These are phyloP conservation scores for Akebia trifoliata DNA, from an alignment of 164 flowering plant species.

Conservation along the genomic window DNA sequence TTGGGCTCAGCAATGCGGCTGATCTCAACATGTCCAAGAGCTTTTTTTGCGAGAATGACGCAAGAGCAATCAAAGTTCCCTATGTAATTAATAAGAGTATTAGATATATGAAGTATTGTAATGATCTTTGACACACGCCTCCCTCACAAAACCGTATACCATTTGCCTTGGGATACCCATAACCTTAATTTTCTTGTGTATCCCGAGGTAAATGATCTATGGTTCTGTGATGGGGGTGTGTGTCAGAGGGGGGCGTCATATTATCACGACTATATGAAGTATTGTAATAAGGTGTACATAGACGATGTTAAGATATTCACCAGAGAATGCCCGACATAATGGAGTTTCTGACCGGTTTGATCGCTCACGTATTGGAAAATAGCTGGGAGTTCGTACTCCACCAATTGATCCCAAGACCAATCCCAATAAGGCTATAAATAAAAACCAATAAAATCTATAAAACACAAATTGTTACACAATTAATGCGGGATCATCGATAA, in stretches of 20 bases:
- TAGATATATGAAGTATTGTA: too few relatives aligned
- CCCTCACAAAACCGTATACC: too few relatives aligned
- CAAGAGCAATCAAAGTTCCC: slow-evolving; percentile 78
- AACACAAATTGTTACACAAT: not conserved
- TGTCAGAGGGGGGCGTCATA: too few relatives aligned
- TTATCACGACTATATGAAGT: too few relatives aligned
- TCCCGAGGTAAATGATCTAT: not conserved
- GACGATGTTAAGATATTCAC: slow-evolving; percentile 22
- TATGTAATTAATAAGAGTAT: too few relatives aligned
- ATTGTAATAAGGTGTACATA: too few relatives aligned
- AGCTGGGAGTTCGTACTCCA: slow-evolving; percentile 65
- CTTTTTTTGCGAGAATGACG: slow-evolving; percentile 48
- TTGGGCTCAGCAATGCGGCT: slow-evolving; percentile 70
- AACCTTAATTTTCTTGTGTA: too few relatives aligned
- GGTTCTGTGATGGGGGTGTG: too few relatives aligned
- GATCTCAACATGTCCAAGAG: slow-evolving; percentile 46
- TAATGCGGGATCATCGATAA: not conserved
- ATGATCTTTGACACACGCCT: too few relatives aligned
- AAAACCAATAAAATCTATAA: not conserved
- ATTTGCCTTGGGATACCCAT: too few relatives aligned
- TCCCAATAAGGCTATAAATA: slow-evolving; percentile 63
- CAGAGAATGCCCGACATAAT: slow-evolving; percentile 83
- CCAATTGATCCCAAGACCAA: slow-evolving; percentile 94
- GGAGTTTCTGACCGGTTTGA: slow-evolving; percentile 58
- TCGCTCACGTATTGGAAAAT: slow-evolving; percentile 40